Evolutionary conservation across 2,329 filamentous ascomycete species (phyloP).

Genomic region (Acarospora socialis): DNA sequence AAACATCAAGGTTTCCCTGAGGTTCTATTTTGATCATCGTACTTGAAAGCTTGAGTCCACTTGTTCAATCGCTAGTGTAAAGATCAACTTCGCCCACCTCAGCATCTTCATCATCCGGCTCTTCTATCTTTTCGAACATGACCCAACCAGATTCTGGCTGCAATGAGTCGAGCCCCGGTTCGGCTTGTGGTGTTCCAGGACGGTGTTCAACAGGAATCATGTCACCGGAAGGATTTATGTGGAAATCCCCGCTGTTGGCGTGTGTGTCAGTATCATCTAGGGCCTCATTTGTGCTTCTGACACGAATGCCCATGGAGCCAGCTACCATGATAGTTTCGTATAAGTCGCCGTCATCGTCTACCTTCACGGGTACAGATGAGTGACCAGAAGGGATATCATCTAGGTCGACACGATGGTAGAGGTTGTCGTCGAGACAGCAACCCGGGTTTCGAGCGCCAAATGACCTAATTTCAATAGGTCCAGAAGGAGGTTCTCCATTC

Average conservation of each 20-base stretch:
- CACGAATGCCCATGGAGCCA: conserved; percentile 19
- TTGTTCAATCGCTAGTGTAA: no score
- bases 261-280: conserved; percentile 4
- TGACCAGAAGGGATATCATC: conserved; percentile 18
- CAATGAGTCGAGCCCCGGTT: conserved; percentile 11
- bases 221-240: no score
- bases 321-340: conserved; percentile 20
- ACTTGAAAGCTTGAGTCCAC: no score
- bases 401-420: conserved; percentile 17
- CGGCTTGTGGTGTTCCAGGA: conserved; percentile 2
- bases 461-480: no score
- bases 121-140: conserved; percentile 15
- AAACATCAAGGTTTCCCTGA: no score
- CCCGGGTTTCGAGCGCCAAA: no score
- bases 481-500: no score
- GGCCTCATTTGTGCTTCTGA: conserved; percentile 12
- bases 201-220: no score
- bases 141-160: conserved; percentile 17
- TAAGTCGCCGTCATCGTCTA: conserved; percentile 19
- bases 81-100: no score
- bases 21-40: no score
- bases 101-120: conserved; percentile 1
- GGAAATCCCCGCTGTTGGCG: neutral
- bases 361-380: conserved; percentile 20
- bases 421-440: conserved; percentile 12